A percentile compares a stretch with the other conserved stretches of the same genome.
Conservation (phyloP, 257 asterid genomes). For the Lycium barbarum region DNA sequence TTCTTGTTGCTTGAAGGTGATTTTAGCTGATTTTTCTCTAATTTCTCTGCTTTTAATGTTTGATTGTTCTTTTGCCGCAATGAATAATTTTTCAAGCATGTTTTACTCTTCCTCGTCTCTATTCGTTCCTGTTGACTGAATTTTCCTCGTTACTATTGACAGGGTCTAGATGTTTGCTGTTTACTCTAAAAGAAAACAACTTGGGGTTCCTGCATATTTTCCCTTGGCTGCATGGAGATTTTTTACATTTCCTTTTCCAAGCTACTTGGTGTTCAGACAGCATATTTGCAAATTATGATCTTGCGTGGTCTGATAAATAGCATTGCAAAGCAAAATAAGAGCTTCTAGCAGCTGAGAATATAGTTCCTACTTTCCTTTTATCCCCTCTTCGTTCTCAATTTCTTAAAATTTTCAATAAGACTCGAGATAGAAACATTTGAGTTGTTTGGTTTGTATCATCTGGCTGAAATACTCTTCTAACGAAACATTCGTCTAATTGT, state of each 20-base stretch:
- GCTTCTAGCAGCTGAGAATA: slow-evolving; percentile 15
- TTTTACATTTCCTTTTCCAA: not conserved
- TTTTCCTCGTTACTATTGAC: slow-evolving; percentile 28
- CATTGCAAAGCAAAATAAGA: slow-evolving; percentile 3
- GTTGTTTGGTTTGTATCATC: not conserved
- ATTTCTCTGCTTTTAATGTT: not conserved
- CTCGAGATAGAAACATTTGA: not conserved
- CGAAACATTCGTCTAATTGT: too few relatives aligned
- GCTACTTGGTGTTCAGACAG: slow-evolving; percentile 21
- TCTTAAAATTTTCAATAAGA: not conserved
- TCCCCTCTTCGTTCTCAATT: not conserved
- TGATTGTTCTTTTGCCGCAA: not conserved
- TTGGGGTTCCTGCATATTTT: slow-evolving; percentile 10
- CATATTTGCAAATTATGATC: not conserved
- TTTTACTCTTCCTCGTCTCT: not conserved
- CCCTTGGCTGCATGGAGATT: slow-evolving; percentile 17
- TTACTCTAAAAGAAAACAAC: not conserved
- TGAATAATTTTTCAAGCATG: not conserved
- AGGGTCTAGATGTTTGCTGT: slow-evolving; percentile 45
- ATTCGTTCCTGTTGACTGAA: not conserved
- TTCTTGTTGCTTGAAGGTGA: not conserved
- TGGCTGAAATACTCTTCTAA: not conserved
- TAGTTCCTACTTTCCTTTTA: not conserved
- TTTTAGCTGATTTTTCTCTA: not conserved
- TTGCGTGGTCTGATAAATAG: not conserved